A percentile compares a stretch with the other conserved stretches of the same genome.
These are phyloP conservation scores for Suillus placidus DNA, from an alignment of 768 basidiomycete genomes.

Conservation along the genomic window DNA sequence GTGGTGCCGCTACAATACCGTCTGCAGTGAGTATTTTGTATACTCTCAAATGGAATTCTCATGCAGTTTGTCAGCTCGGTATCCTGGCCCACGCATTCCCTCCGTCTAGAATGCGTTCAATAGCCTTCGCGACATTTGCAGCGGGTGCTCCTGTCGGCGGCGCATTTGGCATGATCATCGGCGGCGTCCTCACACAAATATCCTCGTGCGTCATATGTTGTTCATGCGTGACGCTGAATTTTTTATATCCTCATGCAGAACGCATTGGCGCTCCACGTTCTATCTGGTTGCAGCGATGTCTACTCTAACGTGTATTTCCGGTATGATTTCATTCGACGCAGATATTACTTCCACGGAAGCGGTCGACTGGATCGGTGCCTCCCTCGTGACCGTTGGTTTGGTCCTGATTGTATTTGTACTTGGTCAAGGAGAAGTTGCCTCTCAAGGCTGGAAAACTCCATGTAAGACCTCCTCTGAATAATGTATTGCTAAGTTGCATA, in stretches of 20 bases:
- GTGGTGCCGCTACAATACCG: constrained; percentile 74
- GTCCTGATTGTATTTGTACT: constrained; percentile 75
- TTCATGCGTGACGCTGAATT: not conserved
- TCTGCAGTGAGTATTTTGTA: constrained; percentile 51
- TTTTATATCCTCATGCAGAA: constrained; percentile 16
- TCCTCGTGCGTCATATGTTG: constrained; percentile 32
- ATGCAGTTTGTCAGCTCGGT: constrained; percentile 52
- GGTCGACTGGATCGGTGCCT: constrained; percentile 80
- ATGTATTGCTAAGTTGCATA: constrained; percentile 21
- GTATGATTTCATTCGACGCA: constrained; percentile 57
- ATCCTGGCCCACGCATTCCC: constrained; percentile 83
- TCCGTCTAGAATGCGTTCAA: constrained; percentile 62
- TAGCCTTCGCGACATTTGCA: constrained; percentile 82
- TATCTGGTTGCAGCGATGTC: constrained; percentile 64
- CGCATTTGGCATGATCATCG: constrained; percentile 67
- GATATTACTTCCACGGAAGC: constrained; percentile 47
- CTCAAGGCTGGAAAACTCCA: constrained; percentile 60
- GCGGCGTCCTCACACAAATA: constrained; percentile 70
- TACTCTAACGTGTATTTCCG: constrained; percentile 54
- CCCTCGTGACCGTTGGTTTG: constrained; percentile 64
- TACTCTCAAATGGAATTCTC: constrained; percentile 8
- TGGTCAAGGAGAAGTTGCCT: constrained; percentile 63
- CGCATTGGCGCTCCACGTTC: constrained; percentile 69
- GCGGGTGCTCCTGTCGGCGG: constrained; percentile 86
- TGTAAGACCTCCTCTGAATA: constrained; percentile 40